Evolutionary conservation across 2,329 filamentous ascomycete species (phyloP).

Genomic region (Diaporthe sp.): DNA sequence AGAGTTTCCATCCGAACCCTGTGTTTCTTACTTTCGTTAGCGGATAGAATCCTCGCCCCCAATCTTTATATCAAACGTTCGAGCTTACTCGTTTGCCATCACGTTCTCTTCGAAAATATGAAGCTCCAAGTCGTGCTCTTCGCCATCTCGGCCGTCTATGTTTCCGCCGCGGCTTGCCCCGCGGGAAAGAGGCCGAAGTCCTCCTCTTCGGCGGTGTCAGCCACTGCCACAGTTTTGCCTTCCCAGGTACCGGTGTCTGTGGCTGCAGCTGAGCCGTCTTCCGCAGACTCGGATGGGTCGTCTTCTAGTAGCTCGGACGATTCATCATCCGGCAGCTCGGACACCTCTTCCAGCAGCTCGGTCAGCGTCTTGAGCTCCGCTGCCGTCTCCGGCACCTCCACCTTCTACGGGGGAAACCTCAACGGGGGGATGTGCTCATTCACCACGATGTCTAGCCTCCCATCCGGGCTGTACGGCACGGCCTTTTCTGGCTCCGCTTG

Average conservation of each 20-base stretch:
- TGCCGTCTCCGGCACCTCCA: constrained; percentile 57
- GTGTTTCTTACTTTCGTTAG: constrained; percentile 7
- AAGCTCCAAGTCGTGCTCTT: constrained; percentile 37
- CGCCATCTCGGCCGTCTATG: constrained; percentile 33
- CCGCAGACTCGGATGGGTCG: neutral
- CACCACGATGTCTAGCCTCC: constrained; percentile 70
- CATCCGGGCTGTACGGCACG: constrained; percentile 70
- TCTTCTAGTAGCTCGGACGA: constrained; percentile 5
- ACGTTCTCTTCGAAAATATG: constrained; percentile 28
- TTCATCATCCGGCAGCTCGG: constrained; percentile 4
- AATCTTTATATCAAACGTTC: neutral
- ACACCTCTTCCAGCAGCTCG: neutral
- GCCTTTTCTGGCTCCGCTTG: constrained; percentile 73
- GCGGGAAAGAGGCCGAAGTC: constrained; percentile 21
- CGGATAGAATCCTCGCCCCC: constrained; percentile 1
- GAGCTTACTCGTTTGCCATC: neutral
- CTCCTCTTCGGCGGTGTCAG: constrained; percentile 8
- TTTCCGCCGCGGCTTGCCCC: constrained; percentile 26
- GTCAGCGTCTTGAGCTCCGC: constrained; percentile 6
- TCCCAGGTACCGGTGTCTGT: neutral
- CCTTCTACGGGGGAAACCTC: constrained; percentile 69
- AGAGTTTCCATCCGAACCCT: neutral
- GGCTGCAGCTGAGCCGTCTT: neutral
- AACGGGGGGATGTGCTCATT: constrained; percentile 75
- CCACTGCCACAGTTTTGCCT: neutral